Evolutionary conservation across 2,329 filamentous ascomycete genomes (phyloP), one percentile per base, ranked within the genome.

Genomic region (Shiraia sp.): DNA sequence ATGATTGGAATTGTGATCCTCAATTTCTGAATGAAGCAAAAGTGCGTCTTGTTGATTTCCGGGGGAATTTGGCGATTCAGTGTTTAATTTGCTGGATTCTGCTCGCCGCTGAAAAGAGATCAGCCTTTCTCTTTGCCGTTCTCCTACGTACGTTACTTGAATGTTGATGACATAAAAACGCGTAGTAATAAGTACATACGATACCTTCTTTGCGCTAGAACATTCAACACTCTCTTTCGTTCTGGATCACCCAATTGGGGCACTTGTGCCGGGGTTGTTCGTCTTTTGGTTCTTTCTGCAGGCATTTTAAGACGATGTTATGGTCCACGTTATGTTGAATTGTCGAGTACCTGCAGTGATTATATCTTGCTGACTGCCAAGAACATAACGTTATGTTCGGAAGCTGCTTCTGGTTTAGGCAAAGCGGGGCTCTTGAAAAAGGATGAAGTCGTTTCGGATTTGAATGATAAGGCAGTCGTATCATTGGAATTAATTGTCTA

Each of bases 141-240:
- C 55, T 10, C 61, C 61, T 65, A 9, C 31, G 17, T 22, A 22
- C 6, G 8, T 31, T 33, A n/a, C n/a, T 31, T 34, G 15, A 38
- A 33, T n/a, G 17, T 2, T 25, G 12, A 10, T 14, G 10, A 32
- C 4, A 5, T 25, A 15, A 10, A 25, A 8, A 25, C 26, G 2
- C 17, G 13, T 15, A 15, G 8, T 24, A 15, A 26, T 8, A 10
- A 16, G 6, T 0, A 44, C 60, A 25, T 47, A 64, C 60, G 56
- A 36, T 66, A 66, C 53, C 62, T 49, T 27, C 62, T 52, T 33
- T 66, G 62, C 4, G 61, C 62, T 5, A 66, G 35, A 0, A 66
- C 58, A 42, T 64, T 66, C 3, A 66, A 42, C 30, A 63, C 53
- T 29, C 62, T 48, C 44, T 64, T 63, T 24, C 62, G 47, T 31